These are phyloP conservation scores for Beauveria varroae DNA, from an alignment of 2,329 filamentous ascomycete species.

Conservation along the genomic window DNA sequence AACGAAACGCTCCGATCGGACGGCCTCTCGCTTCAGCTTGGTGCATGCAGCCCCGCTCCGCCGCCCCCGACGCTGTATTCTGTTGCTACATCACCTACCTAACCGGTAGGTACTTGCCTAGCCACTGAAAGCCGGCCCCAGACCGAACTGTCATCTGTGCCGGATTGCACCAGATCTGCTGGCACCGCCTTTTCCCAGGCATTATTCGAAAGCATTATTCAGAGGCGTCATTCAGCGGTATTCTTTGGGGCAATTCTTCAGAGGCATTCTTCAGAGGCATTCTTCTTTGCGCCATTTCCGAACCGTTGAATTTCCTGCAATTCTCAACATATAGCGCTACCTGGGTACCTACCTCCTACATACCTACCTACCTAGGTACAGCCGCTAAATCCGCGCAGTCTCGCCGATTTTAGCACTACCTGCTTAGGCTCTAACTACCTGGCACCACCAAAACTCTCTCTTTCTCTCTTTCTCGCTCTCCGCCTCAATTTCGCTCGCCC, in stretches of 20 bases:
- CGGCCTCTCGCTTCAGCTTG: neutral
- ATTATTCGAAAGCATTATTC: too few species aligned
- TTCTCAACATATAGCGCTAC: too few species aligned
- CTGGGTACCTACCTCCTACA: too few species aligned
- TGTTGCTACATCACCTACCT: too few species aligned
- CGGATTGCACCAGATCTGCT: too few species aligned
- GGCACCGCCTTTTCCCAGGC: too few species aligned
- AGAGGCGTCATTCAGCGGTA: too few species aligned
- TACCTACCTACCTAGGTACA: neutral
- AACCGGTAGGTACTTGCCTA: too few species aligned
- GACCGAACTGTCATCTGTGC: too few species aligned
- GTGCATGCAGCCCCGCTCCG: neutral
- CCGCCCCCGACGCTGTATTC: neutral
- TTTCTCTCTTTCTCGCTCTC: neutral
- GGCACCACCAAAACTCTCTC: neutral
- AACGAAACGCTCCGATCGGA: neutral
- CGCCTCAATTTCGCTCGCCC: conserved; percentile 4
- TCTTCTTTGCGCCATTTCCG: neutral
- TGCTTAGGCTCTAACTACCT: too few species aligned
- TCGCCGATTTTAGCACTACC: neutral
- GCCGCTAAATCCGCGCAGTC: neutral
- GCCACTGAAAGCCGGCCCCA: neutral
- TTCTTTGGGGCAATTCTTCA: too few species aligned
- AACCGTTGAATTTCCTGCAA: neutral
- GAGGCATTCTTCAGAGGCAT: too few species aligned